Evolutionary conservation across 2,329 filamentous ascomycete genomes (phyloP).

Genomic region (Ceratocystis albifundus): DNA sequence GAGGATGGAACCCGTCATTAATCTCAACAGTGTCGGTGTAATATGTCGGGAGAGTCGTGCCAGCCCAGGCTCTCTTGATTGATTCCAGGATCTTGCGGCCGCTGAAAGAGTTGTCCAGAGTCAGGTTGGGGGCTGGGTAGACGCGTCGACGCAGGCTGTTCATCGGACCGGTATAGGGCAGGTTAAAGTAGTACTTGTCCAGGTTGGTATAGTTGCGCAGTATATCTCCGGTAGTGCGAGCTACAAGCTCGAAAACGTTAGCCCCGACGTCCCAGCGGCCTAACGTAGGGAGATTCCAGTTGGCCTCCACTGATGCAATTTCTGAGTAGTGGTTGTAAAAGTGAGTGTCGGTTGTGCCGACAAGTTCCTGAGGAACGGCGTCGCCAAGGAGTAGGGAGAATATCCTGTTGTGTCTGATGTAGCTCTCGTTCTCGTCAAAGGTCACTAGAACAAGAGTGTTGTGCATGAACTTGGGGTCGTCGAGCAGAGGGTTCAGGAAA

Average conservation of each 20-base stretch:
- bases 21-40: conserved; percentile 34
- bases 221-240: conserved; percentile 47
- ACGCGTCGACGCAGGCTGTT: conserved; percentile 31
- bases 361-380: conserved; percentile 51
- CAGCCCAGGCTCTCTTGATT: conserved; percentile 25
- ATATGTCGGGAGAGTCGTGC: conserved; percentile 32
- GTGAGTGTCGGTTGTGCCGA: conserved; percentile 55
- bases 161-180: conserved; percentile 42
- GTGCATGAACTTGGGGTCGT: conserved; percentile 59
- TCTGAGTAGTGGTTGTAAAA: conserved; percentile 66
- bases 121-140: conserved; percentile 35
- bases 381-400: conserved; percentile 63
- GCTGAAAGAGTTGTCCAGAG: conserved; percentile 28
- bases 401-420: conserved; percentile 55
- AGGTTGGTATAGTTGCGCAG: conserved; percentile 34
- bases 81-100: conserved; percentile 31
- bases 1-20: conserved; percentile 36
- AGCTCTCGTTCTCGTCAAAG: conserved; percentile 68
- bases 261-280: conserved; percentile 62
- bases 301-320: conserved; percentile 54
- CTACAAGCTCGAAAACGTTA: conserved; percentile 55
- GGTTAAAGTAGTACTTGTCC: conserved; percentile 40
- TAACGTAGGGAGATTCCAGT: conserved; percentile 58
- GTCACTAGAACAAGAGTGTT: conserved; percentile 65
- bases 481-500: conserved; percentile 60